phyloP scores from a whole-genome alignment of 176 grass and related monocot species.

The Bonia amplexicaulis region DNA sequence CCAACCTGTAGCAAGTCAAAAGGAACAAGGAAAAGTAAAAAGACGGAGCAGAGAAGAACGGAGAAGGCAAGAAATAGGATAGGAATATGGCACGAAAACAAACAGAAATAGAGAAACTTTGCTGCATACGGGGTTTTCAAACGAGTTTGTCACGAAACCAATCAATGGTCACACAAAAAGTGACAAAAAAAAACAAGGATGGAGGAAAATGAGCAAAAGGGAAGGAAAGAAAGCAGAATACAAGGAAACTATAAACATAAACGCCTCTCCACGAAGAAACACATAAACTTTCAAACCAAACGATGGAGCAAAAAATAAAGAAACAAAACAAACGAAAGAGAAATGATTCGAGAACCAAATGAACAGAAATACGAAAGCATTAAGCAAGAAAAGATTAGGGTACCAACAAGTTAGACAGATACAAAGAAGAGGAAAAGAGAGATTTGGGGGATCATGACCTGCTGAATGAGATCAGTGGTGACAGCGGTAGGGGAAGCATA shows the following conservation, averaged over 20 bases:
- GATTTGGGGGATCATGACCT: slow-evolving; percentile 52
- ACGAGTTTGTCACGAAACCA: background rate
- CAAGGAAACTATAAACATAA: background rate
- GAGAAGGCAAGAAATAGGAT: background rate
- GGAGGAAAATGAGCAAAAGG: background rate
- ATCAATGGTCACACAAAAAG: background rate
- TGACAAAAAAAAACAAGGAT: background rate
- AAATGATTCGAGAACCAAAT: background rate
- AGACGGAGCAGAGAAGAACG: background rate
- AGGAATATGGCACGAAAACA: background rate
- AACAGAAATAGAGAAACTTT: background rate
- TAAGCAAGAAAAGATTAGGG: background rate
- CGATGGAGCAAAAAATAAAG: background rate
- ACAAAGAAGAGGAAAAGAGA: background rate
- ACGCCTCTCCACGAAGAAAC: background rate
- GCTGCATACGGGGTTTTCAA: background rate
- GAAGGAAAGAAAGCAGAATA: background rate
- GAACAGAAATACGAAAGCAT: background rate
- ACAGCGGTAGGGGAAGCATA: slow-evolving; percentile 68
- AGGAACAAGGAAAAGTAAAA: background rate
- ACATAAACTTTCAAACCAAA: background rate
- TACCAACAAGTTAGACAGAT: background rate
- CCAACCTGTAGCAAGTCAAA: background rate
- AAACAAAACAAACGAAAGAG: background rate
- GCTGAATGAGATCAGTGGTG: slow-evolving; percentile 93